These are phyloP conservation scores for Begonia loranthoides DNA, from an alignment of 306 rosid species.

Conservation along the genomic window DNA sequence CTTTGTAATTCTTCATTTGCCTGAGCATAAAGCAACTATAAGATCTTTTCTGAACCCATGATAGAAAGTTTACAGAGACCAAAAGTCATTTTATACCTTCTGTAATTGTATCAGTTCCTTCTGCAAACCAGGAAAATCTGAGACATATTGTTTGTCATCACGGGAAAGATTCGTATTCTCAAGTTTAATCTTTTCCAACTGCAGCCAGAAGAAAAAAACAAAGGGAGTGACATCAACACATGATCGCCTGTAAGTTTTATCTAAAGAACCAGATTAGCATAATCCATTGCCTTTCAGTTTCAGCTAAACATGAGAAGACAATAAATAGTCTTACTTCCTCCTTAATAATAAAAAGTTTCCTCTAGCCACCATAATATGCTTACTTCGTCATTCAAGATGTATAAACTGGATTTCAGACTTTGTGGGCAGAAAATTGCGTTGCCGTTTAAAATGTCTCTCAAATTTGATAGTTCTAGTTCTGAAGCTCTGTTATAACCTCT, in stretches of 20 bases:
- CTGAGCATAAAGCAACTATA: conserved; percentile 15
- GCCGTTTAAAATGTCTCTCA: conserved; percentile 41
- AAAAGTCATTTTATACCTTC: conserved; percentile 36
- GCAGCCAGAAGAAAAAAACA: conserved; percentile 23
- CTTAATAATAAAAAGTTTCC: no score
- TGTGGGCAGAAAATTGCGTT: conserved; percentile 23
- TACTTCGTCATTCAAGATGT: conserved; percentile 69
- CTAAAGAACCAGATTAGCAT: not conserved
- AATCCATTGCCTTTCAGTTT: no score
- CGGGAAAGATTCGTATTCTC: conserved; percentile 44
- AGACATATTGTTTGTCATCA: conserved; percentile 31
- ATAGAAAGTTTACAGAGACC: conserved; percentile 5
- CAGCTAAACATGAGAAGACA: no score
- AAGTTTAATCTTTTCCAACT: conserved; percentile 82
- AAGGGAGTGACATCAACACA: not conserved
- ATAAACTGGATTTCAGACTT: conserved; percentile 72
- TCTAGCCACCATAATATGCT: conserved; percentile 2
- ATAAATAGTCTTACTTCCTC: no score
- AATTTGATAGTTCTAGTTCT: conserved; percentile 16
- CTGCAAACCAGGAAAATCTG: conserved; percentile 51
- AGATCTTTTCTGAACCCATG: no score
- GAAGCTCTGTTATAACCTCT: conserved; percentile 26
- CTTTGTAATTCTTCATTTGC: conserved; percentile 77
- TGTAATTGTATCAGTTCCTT: conserved; percentile 57
- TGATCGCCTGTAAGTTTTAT: not conserved